Evolutionary conservation across 169 alveolate species (phyloP).

Genomic region (Toxoplasma gondii): DNA sequence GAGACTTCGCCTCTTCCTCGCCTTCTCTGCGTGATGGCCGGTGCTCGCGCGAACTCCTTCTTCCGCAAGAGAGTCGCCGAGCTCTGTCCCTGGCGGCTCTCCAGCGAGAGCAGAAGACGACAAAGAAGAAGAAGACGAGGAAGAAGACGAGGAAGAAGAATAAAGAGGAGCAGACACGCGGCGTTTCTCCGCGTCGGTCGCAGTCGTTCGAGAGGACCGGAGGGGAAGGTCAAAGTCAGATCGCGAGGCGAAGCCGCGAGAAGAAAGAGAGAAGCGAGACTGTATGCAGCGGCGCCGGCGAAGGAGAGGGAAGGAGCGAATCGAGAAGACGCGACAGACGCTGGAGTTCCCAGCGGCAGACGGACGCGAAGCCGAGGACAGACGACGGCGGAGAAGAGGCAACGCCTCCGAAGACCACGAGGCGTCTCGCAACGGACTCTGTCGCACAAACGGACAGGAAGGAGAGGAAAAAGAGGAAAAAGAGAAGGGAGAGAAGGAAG

Average conservation of each 20-base stretch:
- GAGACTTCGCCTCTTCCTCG: neutral
- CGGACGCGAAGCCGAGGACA: neutral
- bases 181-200: neutral
- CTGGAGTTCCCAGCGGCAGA: neutral
- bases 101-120: neutral
- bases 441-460: too few relatives aligned
- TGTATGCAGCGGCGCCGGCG: too few relatives aligned
- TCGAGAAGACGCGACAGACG: neutral
- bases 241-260: neutral
- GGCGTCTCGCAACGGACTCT: too few relatives aligned
- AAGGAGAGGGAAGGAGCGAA: too few relatives aligned
- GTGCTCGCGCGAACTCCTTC: neutral
- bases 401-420: neutral
- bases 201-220: slow-evolving; percentile 5
- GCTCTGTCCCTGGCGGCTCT: neutral
- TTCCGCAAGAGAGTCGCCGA: neutral
- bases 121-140: neutral
- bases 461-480: too few relatives aligned
- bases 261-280: neutral
- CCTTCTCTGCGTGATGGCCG: neutral
- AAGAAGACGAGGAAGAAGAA: too few relatives aligned
- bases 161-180: neutral
- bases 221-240: slow-evolving; percentile 23
- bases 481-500: too few relatives aligned
- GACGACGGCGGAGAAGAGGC: neutral